Base-by-base conservation (phyloP, 305 asterid species). In the Fraxinus velutina region DNA sequence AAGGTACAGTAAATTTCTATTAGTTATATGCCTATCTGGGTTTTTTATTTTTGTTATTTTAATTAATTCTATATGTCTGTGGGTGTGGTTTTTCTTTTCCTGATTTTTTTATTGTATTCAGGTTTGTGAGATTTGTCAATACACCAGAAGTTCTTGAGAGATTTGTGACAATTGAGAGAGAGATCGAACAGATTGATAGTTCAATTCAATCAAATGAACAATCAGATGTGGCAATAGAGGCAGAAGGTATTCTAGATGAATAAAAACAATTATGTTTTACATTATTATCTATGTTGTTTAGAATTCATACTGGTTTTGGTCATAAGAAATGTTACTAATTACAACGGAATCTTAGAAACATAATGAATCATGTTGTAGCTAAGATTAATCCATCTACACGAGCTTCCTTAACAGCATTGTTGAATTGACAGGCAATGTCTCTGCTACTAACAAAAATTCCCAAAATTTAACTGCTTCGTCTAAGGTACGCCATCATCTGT, bases 61-160 rank as follows among this genome's bases (percentile, higher is more conserved):
- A 60, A 60, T 22, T 60, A 60, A 60, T 60, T 60, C 70, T 21
- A 0, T 21, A 19, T 57, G 15, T 60, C 13, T 57, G 32, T 22
- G 15, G 13, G 68, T 0, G n/a, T 75, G 33, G 13, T 42, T 60
- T 64, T 81, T 0, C 78, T 39, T 19, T 1, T 76, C 76, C 37
- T 80, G 2, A 33, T 1, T 75, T 44, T 29, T 37, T 68, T 29
- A 70, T 2, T 29, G 17, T 68, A 2, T 79, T 77, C 87, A 94
- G 97, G 91, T 92, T 94, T 85, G 98, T 92, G 91, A 90, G 86
- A 82, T 94, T 94, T 88, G 94, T 94, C 39, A 89, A 86, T 81
- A 89, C 97, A 55, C 98, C 98, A 1, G 97, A 94, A 84, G 88
- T 91, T 86, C 92, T 94, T 29, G 97, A 94, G 89, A 88, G 98